Base-by-base conservation (phyloP, 1,139 yeast genomes). In the Pichia sp. region DNA sequence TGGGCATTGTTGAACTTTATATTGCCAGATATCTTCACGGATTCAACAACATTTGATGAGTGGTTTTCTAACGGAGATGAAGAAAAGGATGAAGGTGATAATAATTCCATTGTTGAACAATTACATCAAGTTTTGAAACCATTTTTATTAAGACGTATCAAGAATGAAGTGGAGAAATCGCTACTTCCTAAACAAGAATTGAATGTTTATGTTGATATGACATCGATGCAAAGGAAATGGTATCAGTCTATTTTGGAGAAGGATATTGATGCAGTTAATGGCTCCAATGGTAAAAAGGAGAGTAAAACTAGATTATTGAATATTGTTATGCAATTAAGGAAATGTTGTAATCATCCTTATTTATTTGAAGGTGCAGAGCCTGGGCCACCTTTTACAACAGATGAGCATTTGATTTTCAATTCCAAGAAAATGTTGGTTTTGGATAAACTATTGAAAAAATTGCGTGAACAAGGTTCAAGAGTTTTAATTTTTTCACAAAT, bases 341-440 rank as follows among this genome's bases (percentile, higher is more conserved):
- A 85, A 62, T 85, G 92, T 63, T 85, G 92, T 66, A 85, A 85
- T 60, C 94, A 85, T 66, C 92, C 94, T 5, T 85, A 85, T 60
- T 66, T 85, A 43, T 85, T 85, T 60, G 94, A 85, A 63, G 92
- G 94, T 25, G 92, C 92, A 1, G 94, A 85, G 62, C 94, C 92
- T 0, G 94, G 94, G 8, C 94, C 94, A 25, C 92, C 94, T 22
- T 85, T 71, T 58, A 85, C 92, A 7, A 85, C 90, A 0, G 94
- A 84, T 65, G 92, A 85, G 61, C 94, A 85, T 67, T 73, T 85
- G 59, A 80, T 85, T 29, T 82, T 64, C 61, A 85, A 84, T 62
- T 74, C 89, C 1, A 84, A 82, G 50, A 85, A 85, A 60, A 77
- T 85, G 81, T 73, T 81, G 43, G 82, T 85, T 25, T 69, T 85